phyloP scores from a whole-genome alignment of 495 filamentous ascomycete genomes.

The Neurospora sp. region DNA sequence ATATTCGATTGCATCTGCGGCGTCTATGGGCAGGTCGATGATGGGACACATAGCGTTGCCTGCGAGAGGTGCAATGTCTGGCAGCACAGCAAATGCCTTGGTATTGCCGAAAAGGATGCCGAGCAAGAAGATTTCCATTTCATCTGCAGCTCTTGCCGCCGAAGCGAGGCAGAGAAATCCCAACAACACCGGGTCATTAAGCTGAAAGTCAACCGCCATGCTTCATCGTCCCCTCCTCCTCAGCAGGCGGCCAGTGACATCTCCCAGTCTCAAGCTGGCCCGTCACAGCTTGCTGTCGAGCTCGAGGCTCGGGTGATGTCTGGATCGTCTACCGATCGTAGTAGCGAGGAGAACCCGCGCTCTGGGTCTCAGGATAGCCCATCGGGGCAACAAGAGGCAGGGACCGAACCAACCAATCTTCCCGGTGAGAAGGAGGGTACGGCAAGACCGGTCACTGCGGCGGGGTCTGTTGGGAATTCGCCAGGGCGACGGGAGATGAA shows the following conservation, averaged over 20 bases:
- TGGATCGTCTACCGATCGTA: not conserved
- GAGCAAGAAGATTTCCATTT: conserved; percentile 85
- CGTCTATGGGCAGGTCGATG: conserved; percentile 80
- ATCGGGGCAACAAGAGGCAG: conserved; percentile 8
- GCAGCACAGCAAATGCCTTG: conserved; percentile 90
- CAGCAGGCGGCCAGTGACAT: conserved; percentile 1
- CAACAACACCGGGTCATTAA: conserved; percentile 46
- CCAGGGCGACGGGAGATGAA: conserved; percentile 13
- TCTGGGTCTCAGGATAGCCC: not conserved
- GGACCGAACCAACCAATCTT: not conserved
- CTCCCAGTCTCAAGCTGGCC: not conserved
- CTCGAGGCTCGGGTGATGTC: conserved; percentile 9
- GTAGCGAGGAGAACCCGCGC: not conserved
- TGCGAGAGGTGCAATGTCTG: conserved; percentile 93
- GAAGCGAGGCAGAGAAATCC: conserved; percentile 29
- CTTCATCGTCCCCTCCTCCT: conserved; percentile 13
- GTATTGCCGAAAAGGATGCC: conserved; percentile 63
- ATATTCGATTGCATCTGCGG: conserved; percentile 92
- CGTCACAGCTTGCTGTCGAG: conserved; percentile 7
- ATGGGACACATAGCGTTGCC: conserved; percentile 86
- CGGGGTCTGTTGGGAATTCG: not conserved
- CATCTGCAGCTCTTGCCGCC: conserved; percentile 68
- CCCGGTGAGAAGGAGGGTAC: not conserved
- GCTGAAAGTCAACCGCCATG: conserved; percentile 58
- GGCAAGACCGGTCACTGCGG: not conserved